phyloP scores from a whole-genome alignment of 805 yeast species.

The Kodamaea leandrae region DNA sequence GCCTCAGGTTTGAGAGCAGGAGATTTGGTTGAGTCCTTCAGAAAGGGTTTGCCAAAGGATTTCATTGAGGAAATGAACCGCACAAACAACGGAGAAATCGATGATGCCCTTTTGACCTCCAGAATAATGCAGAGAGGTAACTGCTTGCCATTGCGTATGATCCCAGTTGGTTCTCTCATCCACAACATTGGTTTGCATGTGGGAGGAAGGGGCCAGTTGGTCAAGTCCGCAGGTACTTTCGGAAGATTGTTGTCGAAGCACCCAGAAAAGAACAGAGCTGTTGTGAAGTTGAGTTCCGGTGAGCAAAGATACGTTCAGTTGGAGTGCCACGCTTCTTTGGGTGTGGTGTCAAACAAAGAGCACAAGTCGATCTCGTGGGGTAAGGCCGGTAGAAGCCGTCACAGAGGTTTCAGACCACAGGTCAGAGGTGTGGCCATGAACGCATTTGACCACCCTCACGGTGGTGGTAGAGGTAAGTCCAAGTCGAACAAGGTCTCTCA shows the following conservation, averaged over 20 bases:
- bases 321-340: slow-evolving; percentile 90
- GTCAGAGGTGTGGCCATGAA: slow-evolving; percentile 99
- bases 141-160: slow-evolving; percentile 87
- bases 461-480: slow-evolving; percentile 99
- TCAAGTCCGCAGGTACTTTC: slow-evolving; percentile 92
- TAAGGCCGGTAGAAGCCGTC: slow-evolving; percentile 94
- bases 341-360: slow-evolving; percentile 88
- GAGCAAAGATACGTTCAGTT: slow-evolving; percentile 88
- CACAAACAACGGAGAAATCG: slow-evolving; percentile 71
- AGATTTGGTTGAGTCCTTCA: slow-evolving; percentile 83
- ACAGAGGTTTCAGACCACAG: slow-evolving; percentile 89
- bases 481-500: slow-evolving; percentile 92
- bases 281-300: slow-evolving; percentile 82
- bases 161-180: slow-evolving; percentile 90
- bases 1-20: slow-evolving; percentile 92
- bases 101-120: slow-evolving; percentile 85
- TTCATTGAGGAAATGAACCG: slow-evolving; percentile 67
- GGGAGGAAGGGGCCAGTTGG: slow-evolving; percentile 78
- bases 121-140: slow-evolving; percentile 91
- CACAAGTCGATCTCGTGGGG: slow-evolving; percentile 89
- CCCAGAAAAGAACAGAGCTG: slow-evolving; percentile 66
- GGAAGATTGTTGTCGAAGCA: slow-evolving; percentile 82
- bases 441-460: slow-evolving; percentile 96
- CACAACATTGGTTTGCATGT: slow-evolving; percentile 79
- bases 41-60: slow-evolving; percentile 80